Percentiles rank a stretch among this genome's conserved stretches.
These are phyloP conservation scores for Candida gorgasii DNA, from an alignment of 805 yeast species.

Conservation along the genomic window DNA sequence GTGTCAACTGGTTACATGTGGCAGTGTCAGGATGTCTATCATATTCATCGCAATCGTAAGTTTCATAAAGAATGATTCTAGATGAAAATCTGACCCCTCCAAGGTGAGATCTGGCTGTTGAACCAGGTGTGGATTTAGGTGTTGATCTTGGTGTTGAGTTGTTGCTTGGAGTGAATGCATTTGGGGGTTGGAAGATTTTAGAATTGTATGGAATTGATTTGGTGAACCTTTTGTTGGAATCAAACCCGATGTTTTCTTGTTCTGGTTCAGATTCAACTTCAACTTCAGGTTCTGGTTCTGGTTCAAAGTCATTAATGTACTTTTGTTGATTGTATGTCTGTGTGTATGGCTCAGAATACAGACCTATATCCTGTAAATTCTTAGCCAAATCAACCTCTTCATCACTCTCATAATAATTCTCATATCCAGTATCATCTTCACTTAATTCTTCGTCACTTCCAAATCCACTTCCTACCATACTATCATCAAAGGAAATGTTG, in stretches of 20 bases:
- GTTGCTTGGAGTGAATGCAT: background rate
- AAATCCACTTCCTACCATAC: slow-evolving; percentile 40
- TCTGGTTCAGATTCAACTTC: slow-evolving; percentile 2
- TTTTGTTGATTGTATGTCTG: background rate
- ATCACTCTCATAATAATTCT: slow-evolving; percentile 11
- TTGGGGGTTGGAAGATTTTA: slow-evolving; percentile 5
- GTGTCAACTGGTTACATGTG: slow-evolving; percentile 89
- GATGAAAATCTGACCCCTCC: slow-evolving; percentile 68
- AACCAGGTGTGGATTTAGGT: background rate
- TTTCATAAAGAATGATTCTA: slow-evolving; percentile 79
- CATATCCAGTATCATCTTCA: slow-evolving; percentile 11
- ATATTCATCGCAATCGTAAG: slow-evolving; percentile 79
- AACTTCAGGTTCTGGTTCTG: background rate
- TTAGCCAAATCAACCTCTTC: slow-evolving; percentile 6
- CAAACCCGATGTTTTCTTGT: slow-evolving; percentile 1
- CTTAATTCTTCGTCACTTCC: slow-evolving; percentile 28
- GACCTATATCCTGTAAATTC: slow-evolving; percentile 6
- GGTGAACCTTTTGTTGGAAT: slow-evolving; percentile 6
- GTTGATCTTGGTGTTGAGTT: slow-evolving; percentile 3
- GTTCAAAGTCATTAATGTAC: background rate
- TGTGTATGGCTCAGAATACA: background rate
- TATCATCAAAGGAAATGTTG: slow-evolving; percentile 33
- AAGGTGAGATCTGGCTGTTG: background rate
- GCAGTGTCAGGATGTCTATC: slow-evolving; percentile 93
- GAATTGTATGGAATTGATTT: slow-evolving; percentile 8